Evolutionary conservation across 768 basidiomycete genomes (phyloP).

Genomic region (Holtermanniella nyarrowii): DNA sequence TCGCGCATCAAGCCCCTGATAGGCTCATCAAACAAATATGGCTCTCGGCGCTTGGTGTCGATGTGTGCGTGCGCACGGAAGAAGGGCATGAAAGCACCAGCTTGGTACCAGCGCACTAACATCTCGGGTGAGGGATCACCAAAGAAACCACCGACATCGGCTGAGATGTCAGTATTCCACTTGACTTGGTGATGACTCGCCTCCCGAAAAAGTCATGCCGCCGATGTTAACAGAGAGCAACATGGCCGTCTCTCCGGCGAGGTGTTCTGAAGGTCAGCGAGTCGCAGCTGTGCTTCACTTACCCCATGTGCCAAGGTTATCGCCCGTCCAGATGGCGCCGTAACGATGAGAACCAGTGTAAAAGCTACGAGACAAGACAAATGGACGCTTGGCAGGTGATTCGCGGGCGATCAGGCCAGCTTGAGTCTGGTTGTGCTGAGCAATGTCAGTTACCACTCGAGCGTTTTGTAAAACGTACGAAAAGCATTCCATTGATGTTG

Average conservation of each 20-base stretch:
- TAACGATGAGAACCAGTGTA: constrained; percentile 90
- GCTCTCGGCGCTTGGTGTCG: constrained; percentile 94
- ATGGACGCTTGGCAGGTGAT: constrained; percentile 68
- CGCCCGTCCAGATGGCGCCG: constrained; percentile 98
- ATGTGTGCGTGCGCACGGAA: constrained; percentile 98
- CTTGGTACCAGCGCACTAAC: constrained; percentile 94
- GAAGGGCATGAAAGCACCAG: constrained; percentile 90
- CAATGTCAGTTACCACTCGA: background rate
- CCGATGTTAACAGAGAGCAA: constrained; percentile 75
- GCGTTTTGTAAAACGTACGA: constrained; percentile 35
- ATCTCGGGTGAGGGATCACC: constrained; percentile 91
- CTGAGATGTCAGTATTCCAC: constrained; percentile 43
- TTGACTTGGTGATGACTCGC: constrained; percentile 47
- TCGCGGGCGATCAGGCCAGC: constrained; percentile 70
- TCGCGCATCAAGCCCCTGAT: constrained; percentile 73
- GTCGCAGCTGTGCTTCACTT: background rate
- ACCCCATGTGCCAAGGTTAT: constrained; percentile 88
- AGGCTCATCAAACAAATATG: constrained; percentile 81
- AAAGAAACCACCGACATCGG: constrained; percentile 98
- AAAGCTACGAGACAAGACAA: constrained; percentile 91
- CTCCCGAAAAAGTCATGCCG: constrained; percentile 83
- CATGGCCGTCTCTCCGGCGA: constrained; percentile 88
- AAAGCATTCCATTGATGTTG: constrained; percentile 94
- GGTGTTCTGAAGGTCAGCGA: constrained; percentile 55
- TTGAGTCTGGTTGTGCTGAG: constrained; percentile 69